These are phyloP conservation scores for Sugiyamaella novakii DNA, from an alignment of 1,139 yeast species.

Conservation along the genomic window DNA sequence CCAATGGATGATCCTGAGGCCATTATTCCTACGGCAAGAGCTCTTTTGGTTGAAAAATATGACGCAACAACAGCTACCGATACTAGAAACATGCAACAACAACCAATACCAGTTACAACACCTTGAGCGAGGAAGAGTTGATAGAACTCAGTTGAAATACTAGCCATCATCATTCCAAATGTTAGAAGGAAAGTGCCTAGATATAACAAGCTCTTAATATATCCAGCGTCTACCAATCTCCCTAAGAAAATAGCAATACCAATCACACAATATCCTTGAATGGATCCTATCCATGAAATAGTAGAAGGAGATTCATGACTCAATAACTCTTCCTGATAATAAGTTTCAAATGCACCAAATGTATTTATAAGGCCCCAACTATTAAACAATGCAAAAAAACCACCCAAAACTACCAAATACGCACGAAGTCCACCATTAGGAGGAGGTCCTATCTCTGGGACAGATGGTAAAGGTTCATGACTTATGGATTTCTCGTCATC, in stretches of 20 bases:
- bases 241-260: conserved; percentile 55
- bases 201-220: conserved; percentile 31
- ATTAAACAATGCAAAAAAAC: conserved; percentile 53
- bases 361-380: conserved; percentile 62
- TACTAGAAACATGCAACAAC: conserved; percentile 45
- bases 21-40: conserved; percentile 58
- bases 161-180: conserved; percentile 56
- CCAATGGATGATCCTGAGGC: conserved; percentile 48
- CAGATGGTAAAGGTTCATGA: background rate
- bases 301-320: conserved; percentile 40
- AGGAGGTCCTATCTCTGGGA: conserved; percentile 21
- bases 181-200: conserved; percentile 49
- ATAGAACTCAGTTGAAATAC: conserved; percentile 51
- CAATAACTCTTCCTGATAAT: conserved; percentile 53
- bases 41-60: conserved; percentile 56
- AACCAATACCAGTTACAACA: conserved; percentile 55
- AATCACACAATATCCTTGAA: conserved; percentile 44
- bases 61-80: conserved; percentile 43
- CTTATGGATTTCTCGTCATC: conserved; percentile 11
- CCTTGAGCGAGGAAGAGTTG: conserved; percentile 64
- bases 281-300: conserved; percentile 37
- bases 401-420: conserved; percentile 40
- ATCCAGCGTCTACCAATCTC: conserved; percentile 44
- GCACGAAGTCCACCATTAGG: conserved; percentile 41
- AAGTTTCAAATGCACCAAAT: conserved; percentile 64